Evolutionary conservation across 2,329 filamentous ascomycete species (phyloP), one percentile per base, ranked within the genome.

Genomic region (Beauveria asiatica): DNA sequence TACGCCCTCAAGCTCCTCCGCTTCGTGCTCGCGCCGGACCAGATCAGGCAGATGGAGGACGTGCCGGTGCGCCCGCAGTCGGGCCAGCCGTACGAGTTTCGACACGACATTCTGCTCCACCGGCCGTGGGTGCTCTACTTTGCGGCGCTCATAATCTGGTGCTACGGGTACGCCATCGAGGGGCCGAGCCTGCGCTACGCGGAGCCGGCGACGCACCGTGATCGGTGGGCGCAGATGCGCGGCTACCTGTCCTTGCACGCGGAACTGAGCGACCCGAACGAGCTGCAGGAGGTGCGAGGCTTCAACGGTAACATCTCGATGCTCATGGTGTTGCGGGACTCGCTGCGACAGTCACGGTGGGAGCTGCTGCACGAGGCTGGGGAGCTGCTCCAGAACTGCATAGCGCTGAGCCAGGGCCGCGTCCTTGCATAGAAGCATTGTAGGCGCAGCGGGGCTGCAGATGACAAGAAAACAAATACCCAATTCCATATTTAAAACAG

Each of bases 101-200:
- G 91, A 21, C 89, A 96, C 67, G 94, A 99, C 67, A 89, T 92
- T 57, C 80, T 97, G 1, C 81, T 97, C 62, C 96, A 97, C 69
- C 82, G 94, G 17, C 90, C 93, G 0, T 99, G 94, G 93, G 92
- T 97, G 11, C 78, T 97, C 56, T 99, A 97, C 74, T 95, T 96
- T 70, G 90, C 94, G 1, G 86, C 87, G 0, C 80, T 99, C 16
- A 90, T 97, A 23, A 89, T 97, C 1, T 99, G 94, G 94, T 91
- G 86, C 62, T 99, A 97, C 68, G 93, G 92, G 2, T 97, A 86
- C 70, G 92, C 93, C 0, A 78, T 96, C 21, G 94, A 97, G 66
- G 94, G 94, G 0, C 83, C 91, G 0, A 74, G 73, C 4, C 68
- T 74, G 55, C 80, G 74, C 66, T 19, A 39, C 39, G 33, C 33